These are phyloP conservation scores for Mucor plumbeus DNA, from an alignment of 371 early-diverging fungal species.

Conservation along the genomic window DNA sequence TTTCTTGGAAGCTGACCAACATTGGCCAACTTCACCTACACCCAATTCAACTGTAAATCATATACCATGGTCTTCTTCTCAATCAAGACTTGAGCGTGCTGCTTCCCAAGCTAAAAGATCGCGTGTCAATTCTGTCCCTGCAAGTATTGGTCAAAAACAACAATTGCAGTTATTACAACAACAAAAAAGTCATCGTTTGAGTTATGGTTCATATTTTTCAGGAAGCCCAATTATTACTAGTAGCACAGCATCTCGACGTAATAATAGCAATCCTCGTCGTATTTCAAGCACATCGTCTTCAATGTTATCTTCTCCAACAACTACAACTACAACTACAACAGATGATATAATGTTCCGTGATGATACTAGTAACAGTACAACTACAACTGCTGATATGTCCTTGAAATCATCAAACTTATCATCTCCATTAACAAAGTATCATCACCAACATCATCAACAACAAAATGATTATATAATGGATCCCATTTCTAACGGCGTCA, in stretches of 20 bases:
- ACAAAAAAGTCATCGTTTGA: constrained; percentile 28
- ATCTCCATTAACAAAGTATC: neutral
- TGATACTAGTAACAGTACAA: constrained; percentile 1
- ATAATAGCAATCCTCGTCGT: neutral
- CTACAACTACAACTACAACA: neutral
- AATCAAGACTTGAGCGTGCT: constrained; percentile 26
- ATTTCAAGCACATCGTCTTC: constrained; percentile 15
- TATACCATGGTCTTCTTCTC: constrained; percentile 27
- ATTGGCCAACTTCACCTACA: constrained; percentile 11
- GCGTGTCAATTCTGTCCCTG: constrained; percentile 49
- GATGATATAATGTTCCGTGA: constrained; percentile 10
- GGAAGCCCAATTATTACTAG: neutral
- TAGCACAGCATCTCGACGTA: constrained; percentile 7
- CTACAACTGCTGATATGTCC: neutral
- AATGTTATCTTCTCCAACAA: neutral
- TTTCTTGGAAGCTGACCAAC: constrained; percentile 1
- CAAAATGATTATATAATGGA: constrained; percentile 25
- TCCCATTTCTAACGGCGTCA: constrained; percentile 33
- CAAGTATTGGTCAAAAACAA: constrained; percentile 33
- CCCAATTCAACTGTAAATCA: neutral
- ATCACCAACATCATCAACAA: neutral
- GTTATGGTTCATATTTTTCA: constrained; percentile 30
- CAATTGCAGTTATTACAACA: constrained; percentile 23
- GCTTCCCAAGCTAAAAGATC: constrained; percentile 37
- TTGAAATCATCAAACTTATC: neutral